Evolutionary conservation across 1,284 basidiomycete species (phyloP), one percentile per base, ranked within the genome.

Genomic region (Albatrellus sp.): DNA sequence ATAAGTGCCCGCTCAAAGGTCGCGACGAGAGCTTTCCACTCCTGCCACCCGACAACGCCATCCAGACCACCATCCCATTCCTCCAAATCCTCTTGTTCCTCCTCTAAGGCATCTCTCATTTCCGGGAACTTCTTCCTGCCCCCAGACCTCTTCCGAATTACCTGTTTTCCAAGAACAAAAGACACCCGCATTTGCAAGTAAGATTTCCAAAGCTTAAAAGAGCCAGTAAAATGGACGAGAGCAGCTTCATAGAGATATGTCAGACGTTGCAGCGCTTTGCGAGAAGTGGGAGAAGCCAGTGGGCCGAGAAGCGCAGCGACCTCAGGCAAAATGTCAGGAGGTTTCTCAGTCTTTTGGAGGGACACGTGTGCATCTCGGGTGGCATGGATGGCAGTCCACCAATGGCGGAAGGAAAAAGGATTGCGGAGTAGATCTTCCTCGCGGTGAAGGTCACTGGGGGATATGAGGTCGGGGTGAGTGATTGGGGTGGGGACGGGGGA

Each of bases 371-470:
- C 67, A 47, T 92, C 86, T 55, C 80, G 76, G 42, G 90, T 75
- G 43, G 78, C 72, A 48, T 79, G 72, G 55, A 98, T 88, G 55
- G 93, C 88, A 1, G 80, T 70, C 73, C 87, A 82, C 96, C 96
- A 98, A 53, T 86, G 79, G 29, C 89, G 78, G 60, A 93, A 87
- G 47, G 93, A 96, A 48, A 77, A 75, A 2, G 90, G 88, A 63
- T 98, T 97, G 50, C 90, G 79, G 30, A 93, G 69, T n/a, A 98
- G 75, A 63, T 98, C 94, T 63, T 98, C 92, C 66, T 98, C 96
- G 37, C 90, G 80, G 49, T 82, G 73, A 31, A 97, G 62, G 62
- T 98, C 92, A 42, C 77, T 71, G 28, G 78, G 63, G 2, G 81
- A 72, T 52, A 98, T 72, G 43, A 98, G 72, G 46, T 81, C 69